Evolutionary conservation across 768 basidiomycete genomes (phyloP).

Genomic region (Tephrocybe sp.): DNA sequence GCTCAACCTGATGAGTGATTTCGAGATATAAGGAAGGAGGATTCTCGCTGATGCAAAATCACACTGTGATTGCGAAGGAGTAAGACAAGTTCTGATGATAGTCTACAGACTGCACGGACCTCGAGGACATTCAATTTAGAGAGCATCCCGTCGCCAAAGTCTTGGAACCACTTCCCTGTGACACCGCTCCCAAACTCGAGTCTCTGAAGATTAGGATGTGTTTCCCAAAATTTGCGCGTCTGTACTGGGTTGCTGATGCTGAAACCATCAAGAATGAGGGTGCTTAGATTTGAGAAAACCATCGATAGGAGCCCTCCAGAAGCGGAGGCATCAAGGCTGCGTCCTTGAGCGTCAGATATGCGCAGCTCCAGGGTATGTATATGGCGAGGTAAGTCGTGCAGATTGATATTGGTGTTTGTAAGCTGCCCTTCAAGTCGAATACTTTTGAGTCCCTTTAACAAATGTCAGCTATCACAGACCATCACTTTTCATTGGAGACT

Average conservation of each 20-base stretch:
- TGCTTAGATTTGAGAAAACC: not conserved
- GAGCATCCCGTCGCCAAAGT: slow-evolving; percentile 4
- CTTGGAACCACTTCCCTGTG: slow-evolving; percentile 3
- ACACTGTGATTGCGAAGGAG: not conserved
- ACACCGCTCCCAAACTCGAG: slow-evolving; percentile 1
- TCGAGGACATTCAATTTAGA: slow-evolving; percentile 5
- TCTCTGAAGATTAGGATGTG: slow-evolving; percentile 5
- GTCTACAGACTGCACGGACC: not conserved
- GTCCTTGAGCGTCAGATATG: not conserved
- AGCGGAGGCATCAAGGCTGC: not conserved
- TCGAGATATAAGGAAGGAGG: slow-evolving; percentile 7
- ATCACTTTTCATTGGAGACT: too few species aligned
- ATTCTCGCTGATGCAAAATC: not conserved
- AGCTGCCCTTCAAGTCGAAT: not conserved
- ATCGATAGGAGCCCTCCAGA: not conserved
- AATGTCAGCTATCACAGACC: too few species aligned
- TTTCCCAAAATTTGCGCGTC: slow-evolving; percentile 5
- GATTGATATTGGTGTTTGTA: too few species aligned
- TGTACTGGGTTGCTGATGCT: not conserved
- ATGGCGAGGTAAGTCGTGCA: too few species aligned
- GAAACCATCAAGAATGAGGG: slow-evolving; percentile 3
- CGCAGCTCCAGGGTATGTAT: slow-evolving; percentile 10
- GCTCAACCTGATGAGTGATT: slow-evolving; percentile 2
- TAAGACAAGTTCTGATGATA: not conserved
- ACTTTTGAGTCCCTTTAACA: not conserved